A percentile compares a stretch with the other conserved stretches of the same genome.
These are phyloP conservation scores for Colletotrichum aenigma DNA, from an alignment of 2,329 filamentous ascomycete species.

Conservation along the genomic window DNA sequence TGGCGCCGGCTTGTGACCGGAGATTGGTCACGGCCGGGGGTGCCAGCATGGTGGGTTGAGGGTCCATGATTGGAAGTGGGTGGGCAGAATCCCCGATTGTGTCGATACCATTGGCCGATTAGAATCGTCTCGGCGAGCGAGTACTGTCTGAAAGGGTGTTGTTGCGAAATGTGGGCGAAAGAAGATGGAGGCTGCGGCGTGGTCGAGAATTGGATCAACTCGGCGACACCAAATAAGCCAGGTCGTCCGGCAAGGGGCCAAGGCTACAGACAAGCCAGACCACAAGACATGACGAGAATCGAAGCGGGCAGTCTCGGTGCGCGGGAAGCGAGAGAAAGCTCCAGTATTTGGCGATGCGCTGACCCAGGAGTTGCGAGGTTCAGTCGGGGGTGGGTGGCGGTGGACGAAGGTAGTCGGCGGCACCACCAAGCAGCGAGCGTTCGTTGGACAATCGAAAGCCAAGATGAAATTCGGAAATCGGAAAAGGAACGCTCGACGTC, in stretches of 20 bases:
- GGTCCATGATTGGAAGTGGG: slow-evolving; percentile 47
- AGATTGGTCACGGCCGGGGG: slow-evolving; percentile 59
- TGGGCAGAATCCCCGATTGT: slow-evolving; percentile 30
- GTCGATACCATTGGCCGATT: slow-evolving; percentile 35
- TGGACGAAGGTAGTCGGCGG: neutral
- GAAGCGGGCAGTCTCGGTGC: neutral
- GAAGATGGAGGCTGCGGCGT: neutral
- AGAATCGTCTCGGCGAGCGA: slow-evolving; percentile 14
- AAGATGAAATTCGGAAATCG: neutral
- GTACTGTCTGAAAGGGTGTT: neutral
- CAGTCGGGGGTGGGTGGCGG: neutral
- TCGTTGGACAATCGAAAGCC: neutral
- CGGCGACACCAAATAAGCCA: slow-evolving; percentile 6
- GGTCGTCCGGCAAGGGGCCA: slow-evolving; percentile 50
- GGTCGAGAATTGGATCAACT: slow-evolving; percentile 5
- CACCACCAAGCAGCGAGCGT: neutral
- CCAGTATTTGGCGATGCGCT: neutral
- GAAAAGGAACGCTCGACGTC: neutral
- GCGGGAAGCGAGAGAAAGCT: neutral
- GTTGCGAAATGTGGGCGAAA: neutral
- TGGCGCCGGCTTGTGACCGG: slow-evolving; percentile 52
- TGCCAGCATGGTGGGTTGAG: slow-evolving; percentile 47
- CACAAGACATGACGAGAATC: slow-evolving; percentile 48
- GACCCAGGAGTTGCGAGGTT: neutral
- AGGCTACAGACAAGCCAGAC: slow-evolving; percentile 49